Percentiles rank a stretch among this genome's conserved stretches.
Conservation (phyloP, 176 grass and related monocot species). For the Microstegium vimineum region DNA sequence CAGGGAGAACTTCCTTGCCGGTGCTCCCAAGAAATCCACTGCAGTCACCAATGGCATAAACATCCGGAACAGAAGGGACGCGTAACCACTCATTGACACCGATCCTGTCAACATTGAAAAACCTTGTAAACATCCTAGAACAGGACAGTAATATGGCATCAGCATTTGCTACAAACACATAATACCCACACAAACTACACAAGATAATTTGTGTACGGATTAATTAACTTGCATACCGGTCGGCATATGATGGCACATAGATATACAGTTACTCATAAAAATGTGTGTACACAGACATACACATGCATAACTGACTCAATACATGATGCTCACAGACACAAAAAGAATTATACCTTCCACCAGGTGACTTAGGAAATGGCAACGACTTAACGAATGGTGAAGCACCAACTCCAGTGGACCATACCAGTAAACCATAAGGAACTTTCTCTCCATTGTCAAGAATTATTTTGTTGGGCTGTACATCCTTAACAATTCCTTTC, state of each 20-base stretch:
- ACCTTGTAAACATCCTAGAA: not conserved
- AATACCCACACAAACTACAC: not conserved
- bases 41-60: constrained; percentile 94
- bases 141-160: not conserved
- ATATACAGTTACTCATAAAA: not conserved
- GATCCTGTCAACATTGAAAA: constrained; percentile 47
- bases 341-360: constrained; percentile 68
- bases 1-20: constrained; percentile 73
- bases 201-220: not conserved
- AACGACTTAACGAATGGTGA: constrained; percentile 68
- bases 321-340: not conserved
- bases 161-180: not conserved
- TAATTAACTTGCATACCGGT: not conserved
- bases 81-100: constrained; percentile 87
- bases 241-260: not conserved
- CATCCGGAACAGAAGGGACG: constrained; percentile 68
- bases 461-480: constrained; percentile 72
- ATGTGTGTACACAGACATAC: not conserved
- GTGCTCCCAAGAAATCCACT: constrained; percentile 84
- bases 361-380: constrained; percentile 74
- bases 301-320: not conserved
- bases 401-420: constrained; percentile 96
- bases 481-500: constrained; percentile 79
- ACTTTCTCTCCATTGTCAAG: constrained; percentile 83
- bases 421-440: constrained; percentile 90